Base-by-base conservation (phyloP, 1,139 yeast genomes). In the Protomyces macrosporus region DNA sequence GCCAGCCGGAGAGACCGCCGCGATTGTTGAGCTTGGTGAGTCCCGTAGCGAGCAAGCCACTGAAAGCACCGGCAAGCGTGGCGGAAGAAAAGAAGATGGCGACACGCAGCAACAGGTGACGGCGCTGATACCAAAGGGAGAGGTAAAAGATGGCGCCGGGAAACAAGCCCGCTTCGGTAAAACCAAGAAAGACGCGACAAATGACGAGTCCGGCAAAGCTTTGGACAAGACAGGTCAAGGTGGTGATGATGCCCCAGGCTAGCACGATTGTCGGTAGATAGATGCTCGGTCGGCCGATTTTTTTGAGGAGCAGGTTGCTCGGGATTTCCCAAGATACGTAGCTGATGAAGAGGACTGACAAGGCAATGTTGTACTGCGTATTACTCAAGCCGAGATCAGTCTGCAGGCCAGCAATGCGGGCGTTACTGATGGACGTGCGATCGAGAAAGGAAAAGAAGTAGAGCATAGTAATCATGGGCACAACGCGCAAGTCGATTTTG, bases 241-340 rank as follows among this genome's bases (percentile, higher is more conserved):
- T 78, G 67, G 82, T 78, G 66, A 84, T 75, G 6, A 76, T 72
- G 52, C 87, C 87, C 86, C 87, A 84, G 32, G 76, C 68, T 2
- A 82, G 75, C 86, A 83, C 84, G 59, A 75, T 75, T 7, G 68
- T 68, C 0, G 87, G 76, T 64, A 84, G 78, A 70, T 81, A 83
- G 3, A 84, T 80, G 9, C 85, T 86, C 2, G 81, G 83, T 16
- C 59, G 58, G 4, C 66, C 81, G 57, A 82, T 70, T 68, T 79
- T 79, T 68, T 77, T 76, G 65, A 79, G 69, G 48, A 78, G 67
- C 69, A 78, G 71, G 72, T 83, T 82, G 53, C 84, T 79, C 33
- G 87, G 86, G 65, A 84, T 78, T 72, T 84, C 85, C 78, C 83
- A 79, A 60, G 81, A 73, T 67, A 84, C 82, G 71, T 84, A 85